Evolutionary conservation across 768 basidiomycete species (phyloP).

Genomic region (Rhodotorula babjevae): DNA sequence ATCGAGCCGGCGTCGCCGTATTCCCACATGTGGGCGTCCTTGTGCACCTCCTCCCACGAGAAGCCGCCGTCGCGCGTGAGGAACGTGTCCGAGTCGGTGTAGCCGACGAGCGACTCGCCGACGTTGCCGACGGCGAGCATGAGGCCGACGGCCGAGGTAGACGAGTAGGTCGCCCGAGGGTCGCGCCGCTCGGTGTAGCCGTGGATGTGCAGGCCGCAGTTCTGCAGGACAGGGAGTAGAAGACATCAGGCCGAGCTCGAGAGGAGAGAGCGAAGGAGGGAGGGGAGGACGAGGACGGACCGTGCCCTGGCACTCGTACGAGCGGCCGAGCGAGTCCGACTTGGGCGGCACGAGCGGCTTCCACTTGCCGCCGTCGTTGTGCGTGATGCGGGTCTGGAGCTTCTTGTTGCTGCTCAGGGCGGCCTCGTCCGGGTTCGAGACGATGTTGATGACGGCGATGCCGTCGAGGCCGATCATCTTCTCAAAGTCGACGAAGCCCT

Average conservation of each 20-base stretch:
- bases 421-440: slow-evolving; percentile 74
- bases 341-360: slow-evolving; percentile 70
- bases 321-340: slow-evolving; percentile 66
- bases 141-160: slow-evolving; percentile 82
- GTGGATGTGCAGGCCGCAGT: slow-evolving; percentile 82
- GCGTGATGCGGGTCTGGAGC: slow-evolving; percentile 81
- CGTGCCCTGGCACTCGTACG: slow-evolving; percentile 65
- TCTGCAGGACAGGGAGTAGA: slow-evolving; percentile 52
- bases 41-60: slow-evolving; percentile 97
- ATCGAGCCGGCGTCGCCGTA: slow-evolving; percentile 96
- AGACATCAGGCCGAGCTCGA: not conserved
- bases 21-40: slow-evolving; percentile 95
- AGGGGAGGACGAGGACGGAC: slow-evolving; percentile 50
- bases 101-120: slow-evolving; percentile 71
- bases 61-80: slow-evolving; percentile 93
- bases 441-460: slow-evolving; percentile 86
- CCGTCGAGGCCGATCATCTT: slow-evolving; percentile 95
- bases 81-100: slow-evolving; percentile 89
- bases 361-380: slow-evolving; percentile 95
- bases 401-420: slow-evolving; percentile 64
- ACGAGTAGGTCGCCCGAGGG: slow-evolving; percentile 86
- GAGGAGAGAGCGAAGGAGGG: not conserved
- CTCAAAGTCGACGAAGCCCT: slow-evolving; percentile 93
- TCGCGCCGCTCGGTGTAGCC: slow-evolving; percentile 92
- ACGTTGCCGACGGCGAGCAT: slow-evolving; percentile 97